Conservation (phyloP, 148 eudicot genomes). For the Mesembryanthemum crystallinum region DNA sequence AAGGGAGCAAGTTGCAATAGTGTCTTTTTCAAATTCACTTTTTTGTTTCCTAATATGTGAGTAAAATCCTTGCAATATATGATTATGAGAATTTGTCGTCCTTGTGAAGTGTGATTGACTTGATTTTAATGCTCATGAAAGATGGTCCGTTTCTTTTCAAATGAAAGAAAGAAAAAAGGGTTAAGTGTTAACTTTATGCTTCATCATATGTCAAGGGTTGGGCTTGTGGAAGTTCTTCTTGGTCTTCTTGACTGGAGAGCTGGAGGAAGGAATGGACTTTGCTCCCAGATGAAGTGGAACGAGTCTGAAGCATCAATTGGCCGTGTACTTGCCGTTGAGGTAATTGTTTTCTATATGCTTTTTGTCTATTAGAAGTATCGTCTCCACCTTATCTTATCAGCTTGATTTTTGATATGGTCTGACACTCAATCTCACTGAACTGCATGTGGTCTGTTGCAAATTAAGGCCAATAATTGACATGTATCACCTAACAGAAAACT, state of each 20-base stretch:
- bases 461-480: neutral
- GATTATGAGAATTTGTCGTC: neutral
- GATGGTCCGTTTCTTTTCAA: neutral
- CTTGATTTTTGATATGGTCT: neutral
- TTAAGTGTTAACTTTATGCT: conserved; percentile 8
- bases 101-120: neutral
- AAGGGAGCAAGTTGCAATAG: neutral
- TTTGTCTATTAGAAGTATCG: conserved; percentile 4
- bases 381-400: neutral
- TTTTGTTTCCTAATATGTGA: neutral
- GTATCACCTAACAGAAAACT: neutral
- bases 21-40: neutral
- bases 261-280: conserved; percentile 85
- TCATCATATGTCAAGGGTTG: conserved; percentile 58
- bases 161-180: neutral
- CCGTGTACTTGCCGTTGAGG: conserved; percentile 96
- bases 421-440: neutral
- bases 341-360: conserved; percentile 28
- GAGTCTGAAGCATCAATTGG: conserved; percentile 99
- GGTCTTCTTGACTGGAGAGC: conserved; percentile 99
- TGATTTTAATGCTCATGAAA: neutral
- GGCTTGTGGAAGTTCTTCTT: conserved; percentile 95
- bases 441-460: neutral
- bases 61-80: neutral
- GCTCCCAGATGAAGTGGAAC: conserved; percentile 99